Evolutionary conservation across 176 grass and related monocot genomes (phyloP), one percentile per base, ranked within the genome.

Genomic region (Thinopyrum elongatum): DNA sequence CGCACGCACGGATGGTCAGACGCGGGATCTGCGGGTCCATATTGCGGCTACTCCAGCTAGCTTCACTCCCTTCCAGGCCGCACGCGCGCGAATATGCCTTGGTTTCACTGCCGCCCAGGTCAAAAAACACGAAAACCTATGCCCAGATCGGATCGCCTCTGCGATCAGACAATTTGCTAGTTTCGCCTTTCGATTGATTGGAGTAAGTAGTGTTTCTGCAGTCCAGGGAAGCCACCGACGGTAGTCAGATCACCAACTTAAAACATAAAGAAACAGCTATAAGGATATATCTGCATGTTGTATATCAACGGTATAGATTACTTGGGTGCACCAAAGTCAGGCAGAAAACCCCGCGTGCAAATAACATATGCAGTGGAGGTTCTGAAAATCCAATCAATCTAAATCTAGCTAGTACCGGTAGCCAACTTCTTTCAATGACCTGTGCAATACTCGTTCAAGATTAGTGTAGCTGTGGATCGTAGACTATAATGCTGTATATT

Each of bases 41-140:
- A 35, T 35, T 35, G 34, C 5, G 34, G 34, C 34, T 35, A 5
- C 34, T 35, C 34, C 31, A 35, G 34, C 34, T 42, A 42, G 8
- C 80, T 84, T 79, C 26, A 13, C 70, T 0, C 31, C 87, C 80
- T 89, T 85, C 4, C 70, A 75, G 68, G 76, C 16, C 58, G 30
- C 35, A 79, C 74, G 75, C 6, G 35, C 41, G 58, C 23, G 25
- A 38, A 1, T 21, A 35, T 36, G 29, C n/a, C 9, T 29, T 7
- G 29, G 1, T 15, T 8, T 19, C 6, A 3, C 7, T 44, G 2
- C 13, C 7, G 6, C 7, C 16, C 28, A 30, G 30, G 16, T 28
- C 65, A 38, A 44, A 44, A 12, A 10, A 14, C 65, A 11, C n/a
- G 22, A 25, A 2, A 29, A 28, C 6, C 25, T 28, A 27, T 64